Percentiles rank a stretch among this genome's conserved stretches.
Evolutionary conservation across 2,329 filamentous ascomycete species (phyloP).

Genomic region (Camillea tinctor): DNA sequence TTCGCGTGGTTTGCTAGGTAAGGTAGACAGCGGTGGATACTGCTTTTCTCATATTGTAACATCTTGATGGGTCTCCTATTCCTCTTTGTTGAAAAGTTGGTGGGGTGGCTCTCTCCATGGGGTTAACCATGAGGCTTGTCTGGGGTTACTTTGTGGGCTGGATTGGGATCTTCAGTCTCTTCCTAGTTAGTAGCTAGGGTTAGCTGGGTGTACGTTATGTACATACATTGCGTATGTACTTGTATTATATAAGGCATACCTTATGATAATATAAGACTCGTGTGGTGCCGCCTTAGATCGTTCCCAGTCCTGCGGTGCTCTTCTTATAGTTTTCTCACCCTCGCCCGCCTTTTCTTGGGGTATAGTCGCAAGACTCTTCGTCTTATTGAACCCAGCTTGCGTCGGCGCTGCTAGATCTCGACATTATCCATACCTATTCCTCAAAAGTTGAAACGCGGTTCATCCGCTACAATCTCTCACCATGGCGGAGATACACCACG

Average conservation of each 20-base stretch:
- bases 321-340: neutral
- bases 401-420: too few relatives aligned
- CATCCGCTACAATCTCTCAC: neutral
- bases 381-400: neutral
- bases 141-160: neutral
- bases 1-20: neutral
- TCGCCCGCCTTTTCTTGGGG: neutral
- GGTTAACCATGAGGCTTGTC: neutral
- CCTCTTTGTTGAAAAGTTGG: neutral
- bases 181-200: neutral
- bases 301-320: neutral
- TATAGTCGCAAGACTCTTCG: neutral
- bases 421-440: neutral
- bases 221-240: neutral
- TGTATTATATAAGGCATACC: neutral
- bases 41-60: neutral
- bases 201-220: neutral
- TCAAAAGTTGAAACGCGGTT: neutral
- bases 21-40: neutral
- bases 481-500: constrained; percentile 7
- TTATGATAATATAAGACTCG: neutral
- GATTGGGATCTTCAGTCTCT: constrained; percentile 2
- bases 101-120: neutral
- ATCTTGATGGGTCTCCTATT: neutral
- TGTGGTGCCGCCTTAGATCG: neutral